Percentiles rank a stretch among this genome's conserved stretches.
Conservation (phyloP, 2,329 filamentous ascomycete genomes). For the Penicillium rolfsii region DNA sequence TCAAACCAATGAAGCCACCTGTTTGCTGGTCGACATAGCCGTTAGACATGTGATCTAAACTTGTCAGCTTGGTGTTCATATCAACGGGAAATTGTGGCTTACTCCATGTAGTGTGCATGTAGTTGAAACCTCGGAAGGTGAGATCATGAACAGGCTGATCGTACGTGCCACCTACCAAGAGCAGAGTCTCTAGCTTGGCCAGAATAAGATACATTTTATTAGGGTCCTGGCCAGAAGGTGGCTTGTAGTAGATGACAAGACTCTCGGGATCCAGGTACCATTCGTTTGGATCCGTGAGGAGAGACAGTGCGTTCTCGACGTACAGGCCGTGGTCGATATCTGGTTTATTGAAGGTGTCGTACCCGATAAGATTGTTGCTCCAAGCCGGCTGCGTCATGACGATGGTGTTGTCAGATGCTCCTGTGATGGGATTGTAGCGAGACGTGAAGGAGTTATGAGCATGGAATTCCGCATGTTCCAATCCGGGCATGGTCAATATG, state of each 20-base stretch:
- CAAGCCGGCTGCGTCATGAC: not conserved
- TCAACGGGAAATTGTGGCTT: not conserved
- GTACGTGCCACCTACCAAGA: not conserved
- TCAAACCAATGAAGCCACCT: not conserved
- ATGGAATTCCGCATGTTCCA: conserved; percentile 1
- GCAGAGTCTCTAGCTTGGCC: not conserved
- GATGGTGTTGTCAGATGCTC: not conserved
- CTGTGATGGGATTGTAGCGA: not conserved
- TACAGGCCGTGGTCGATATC: not conserved
- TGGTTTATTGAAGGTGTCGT: not conserved
- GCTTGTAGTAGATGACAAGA: not conserved
- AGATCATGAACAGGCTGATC: not conserved
- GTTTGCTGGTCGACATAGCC: not conserved
- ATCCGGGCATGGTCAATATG: not conserved
- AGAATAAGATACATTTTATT: not conserved
- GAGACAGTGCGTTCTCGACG: not conserved
- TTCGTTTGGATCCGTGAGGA: not conserved
- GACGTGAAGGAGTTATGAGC: not conserved
- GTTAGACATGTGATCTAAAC: not conserved
- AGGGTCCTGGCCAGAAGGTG: not conserved
- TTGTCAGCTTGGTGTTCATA: not conserved
- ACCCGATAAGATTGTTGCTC: not conserved
- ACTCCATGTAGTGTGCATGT: not conserved
- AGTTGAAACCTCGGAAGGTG: not conserved
- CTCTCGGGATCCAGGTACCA: not conserved